Percentiles rank a stretch among this genome's conserved stretches.
Conservation (phyloP, 176 grass and related monocot genomes). For the Saccharum spontaneum region DNA sequence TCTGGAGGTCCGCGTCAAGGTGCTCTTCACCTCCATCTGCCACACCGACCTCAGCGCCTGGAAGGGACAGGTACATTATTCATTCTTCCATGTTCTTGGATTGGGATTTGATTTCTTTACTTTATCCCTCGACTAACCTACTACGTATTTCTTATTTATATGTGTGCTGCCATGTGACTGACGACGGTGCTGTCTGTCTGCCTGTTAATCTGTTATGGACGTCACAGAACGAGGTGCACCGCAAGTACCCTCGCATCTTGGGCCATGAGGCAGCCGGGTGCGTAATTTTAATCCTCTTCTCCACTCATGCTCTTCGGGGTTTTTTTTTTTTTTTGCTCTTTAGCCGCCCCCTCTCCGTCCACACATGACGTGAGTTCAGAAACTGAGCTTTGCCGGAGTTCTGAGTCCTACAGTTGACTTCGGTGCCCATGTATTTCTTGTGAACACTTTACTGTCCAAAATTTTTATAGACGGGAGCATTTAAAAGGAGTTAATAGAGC, state of each 20-base stretch:
- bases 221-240: conserved; percentile 60
- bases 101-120: conserved; percentile 2
- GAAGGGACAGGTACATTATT: conserved; percentile 77
- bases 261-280: conserved; percentile 92
- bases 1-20: conserved; percentile 79
- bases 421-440: too few species aligned
- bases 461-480: too few species aligned
- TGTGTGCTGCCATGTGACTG: background rate
- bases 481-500: too few species aligned
- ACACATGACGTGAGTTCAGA: too few species aligned
- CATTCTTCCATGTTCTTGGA: background rate
- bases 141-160: background rate
- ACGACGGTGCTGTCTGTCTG: background rate
- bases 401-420: too few species aligned
- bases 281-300: background rate
- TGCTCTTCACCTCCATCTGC: conserved; percentile 89
- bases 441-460: too few species aligned
- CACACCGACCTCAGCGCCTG: conserved; percentile 85
- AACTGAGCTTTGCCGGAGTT: too few species aligned
- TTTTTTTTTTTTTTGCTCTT: background rate
- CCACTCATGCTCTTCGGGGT: background rate
- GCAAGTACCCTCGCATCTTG: conserved; percentile 74
- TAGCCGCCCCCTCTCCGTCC: background rate
- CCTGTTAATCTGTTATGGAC: background rate
- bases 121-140: background rate